Conservation (phyloP, 2,329 filamentous ascomycete species). For the Cercospora nicotianae region DNA sequence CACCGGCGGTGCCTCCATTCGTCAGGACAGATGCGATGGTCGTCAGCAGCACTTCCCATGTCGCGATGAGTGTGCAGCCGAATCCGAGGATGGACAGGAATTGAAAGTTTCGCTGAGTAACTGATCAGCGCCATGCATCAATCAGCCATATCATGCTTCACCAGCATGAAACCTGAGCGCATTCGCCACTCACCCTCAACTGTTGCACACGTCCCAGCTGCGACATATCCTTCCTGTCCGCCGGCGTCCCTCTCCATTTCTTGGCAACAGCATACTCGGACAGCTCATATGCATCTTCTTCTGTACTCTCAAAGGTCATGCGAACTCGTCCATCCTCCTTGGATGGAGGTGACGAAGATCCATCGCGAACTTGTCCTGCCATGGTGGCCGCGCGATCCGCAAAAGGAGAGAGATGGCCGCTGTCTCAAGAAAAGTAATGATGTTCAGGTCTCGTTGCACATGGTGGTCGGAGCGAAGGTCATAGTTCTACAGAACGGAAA, state of each 20-base stretch:
- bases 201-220: slow-evolving; percentile 29
- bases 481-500: background rate
- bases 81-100: slow-evolving; percentile 19
- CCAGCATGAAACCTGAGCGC: background rate
- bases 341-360: background rate
- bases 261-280: slow-evolving; percentile 23
- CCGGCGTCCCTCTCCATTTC: slow-evolving; percentile 29
- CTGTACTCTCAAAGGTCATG: background rate
- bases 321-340: background rate
- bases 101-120: slow-evolving; percentile 7
- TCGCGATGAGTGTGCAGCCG: slow-evolving; percentile 14
- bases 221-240: slow-evolving; percentile 29
- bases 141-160: background rate
- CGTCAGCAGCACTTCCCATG: slow-evolving; percentile 15
- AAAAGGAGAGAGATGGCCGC: background rate
- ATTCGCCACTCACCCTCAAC: slow-evolving; percentile 5
- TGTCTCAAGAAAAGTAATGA: background rate
- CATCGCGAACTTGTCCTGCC: background rate
- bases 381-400: background rate
- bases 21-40: slow-evolving; percentile 12
- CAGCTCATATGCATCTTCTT: slow-evolving; percentile 23
- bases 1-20: slow-evolving; percentile 8
- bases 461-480: slow-evolving; percentile 1
- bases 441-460: background rate
- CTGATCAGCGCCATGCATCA: background rate